Base-by-base conservation (phyloP, 1,139 yeast genomes). In the Suhomyces maxii region DNA sequence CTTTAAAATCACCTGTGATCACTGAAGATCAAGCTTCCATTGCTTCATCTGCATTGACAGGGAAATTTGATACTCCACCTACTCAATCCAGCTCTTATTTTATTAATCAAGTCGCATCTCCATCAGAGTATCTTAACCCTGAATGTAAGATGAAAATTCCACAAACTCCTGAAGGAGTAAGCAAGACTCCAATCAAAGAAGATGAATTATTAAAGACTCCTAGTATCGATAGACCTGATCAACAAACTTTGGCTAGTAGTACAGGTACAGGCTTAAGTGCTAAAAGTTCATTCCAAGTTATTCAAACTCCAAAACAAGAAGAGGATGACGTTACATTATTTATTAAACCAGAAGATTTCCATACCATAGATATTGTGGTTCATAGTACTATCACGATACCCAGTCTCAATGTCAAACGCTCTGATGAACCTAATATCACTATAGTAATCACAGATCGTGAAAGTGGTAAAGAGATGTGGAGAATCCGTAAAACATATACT, bases 401-500 rank as follows among this genome's bases (percentile, higher is more conserved):
- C 47, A 51, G 54, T 44, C 61, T 53, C 45, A 65, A 47, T 49
- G 66, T 61, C 40, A 69, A 66, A 43, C 68, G 69, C 52, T 50
- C 73, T 2, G 87, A 81, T 37, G 88, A 83, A 36, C 82, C 86
- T 7, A 68, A 71, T 23, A 75, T 84, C n/a, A 73, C 87, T 1
- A 69, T 89, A 40, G 77, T 84, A 2, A 78, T 85, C 4, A 69
- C 75, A 31, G 93, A 87, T 57, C 71, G 82, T 30, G 79, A 70
- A 8, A 67, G 84, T 1, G 73, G 69, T 30, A 83, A 83, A 54
- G 89, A 83, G 57, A 78, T 86, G 76, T 89, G 95, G 87, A 76
- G 83, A 53, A 77, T 86, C 44, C 68, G 83, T 28, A 89, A 89
- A 58, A 70, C 83, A 3, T 74, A 79, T 46, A 67, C 76, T 1